Evolutionary conservation across 1,284 basidiomycete genomes (phyloP).

Genomic region (Boletus nobilissimus): DNA sequence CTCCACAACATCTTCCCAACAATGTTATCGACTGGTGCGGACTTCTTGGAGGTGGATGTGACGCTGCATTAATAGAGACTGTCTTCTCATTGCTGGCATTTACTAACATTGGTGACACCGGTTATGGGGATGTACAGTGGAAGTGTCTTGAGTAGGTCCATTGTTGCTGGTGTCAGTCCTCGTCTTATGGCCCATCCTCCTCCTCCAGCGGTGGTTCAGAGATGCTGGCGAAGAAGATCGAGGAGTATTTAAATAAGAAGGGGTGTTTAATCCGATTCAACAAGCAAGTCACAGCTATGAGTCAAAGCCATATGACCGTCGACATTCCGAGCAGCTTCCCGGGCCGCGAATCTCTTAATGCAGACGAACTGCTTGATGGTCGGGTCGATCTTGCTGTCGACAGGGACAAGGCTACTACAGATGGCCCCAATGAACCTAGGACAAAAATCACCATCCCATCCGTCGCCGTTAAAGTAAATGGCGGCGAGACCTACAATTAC

Average conservation of each 20-base stretch:
- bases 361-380: neutral
- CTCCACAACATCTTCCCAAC: constrained; percentile 23
- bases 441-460: neutral
- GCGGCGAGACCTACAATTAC: constrained; percentile 10
- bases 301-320: neutral
- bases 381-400: neutral
- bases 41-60: constrained; percentile 13
- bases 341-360: neutral
- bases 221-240: constrained; percentile 22
- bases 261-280: constrained; percentile 6
- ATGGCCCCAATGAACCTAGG: neutral
- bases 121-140: constrained; percentile 21
- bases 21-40: constrained; percentile 39
- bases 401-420: neutral
- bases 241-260: constrained; percentile 13
- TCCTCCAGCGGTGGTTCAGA: constrained; percentile 29
- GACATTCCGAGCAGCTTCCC: neutral
- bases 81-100: neutral
- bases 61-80: neutral
- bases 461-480: constrained; percentile 18
- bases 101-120: neutral
- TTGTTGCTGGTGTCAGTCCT: neutral
- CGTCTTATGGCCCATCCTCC: neutral
- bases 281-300: constrained; percentile 25
- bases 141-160: constrained; percentile 25